phyloP scores from a whole-genome alignment of 2,329 filamentous ascomycete genomes.

The Colletotrichum spinosum region DNA sequence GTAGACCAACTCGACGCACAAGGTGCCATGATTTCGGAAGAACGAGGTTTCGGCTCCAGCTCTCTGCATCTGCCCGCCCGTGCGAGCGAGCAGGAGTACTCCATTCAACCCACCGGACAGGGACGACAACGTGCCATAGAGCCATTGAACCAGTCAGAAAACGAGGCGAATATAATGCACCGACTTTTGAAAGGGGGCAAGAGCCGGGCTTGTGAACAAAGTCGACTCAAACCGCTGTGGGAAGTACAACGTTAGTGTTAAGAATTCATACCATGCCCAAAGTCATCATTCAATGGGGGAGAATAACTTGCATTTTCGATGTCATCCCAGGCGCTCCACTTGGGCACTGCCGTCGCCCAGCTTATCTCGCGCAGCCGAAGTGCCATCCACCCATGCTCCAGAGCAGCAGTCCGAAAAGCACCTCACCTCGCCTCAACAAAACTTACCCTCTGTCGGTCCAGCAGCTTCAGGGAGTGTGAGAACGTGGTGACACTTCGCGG shows the following conservation, averaged over 20 bases:
- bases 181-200: constrained; percentile 11
- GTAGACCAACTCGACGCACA: neutral
- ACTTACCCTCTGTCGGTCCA: neutral
- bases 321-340: constrained; percentile 23
- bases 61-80: constrained; percentile 8
- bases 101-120: constrained; percentile 10
- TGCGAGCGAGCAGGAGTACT: neutral
- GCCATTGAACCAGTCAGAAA: constrained; percentile 12
- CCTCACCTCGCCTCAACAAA: constrained; percentile 30
- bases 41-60: constrained; percentile 5
- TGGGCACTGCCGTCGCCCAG: constrained; percentile 18
- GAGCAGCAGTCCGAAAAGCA: neutral
- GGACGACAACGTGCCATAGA: constrained; percentile 1
- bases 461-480: constrained; percentile 26
- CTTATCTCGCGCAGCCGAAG: constrained; percentile 28
- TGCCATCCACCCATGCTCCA: neutral
- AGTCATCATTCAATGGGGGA: no score
- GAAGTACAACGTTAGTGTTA: constrained; percentile 11
- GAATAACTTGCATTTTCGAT: neutral
- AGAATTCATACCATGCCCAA: constrained; percentile 12
- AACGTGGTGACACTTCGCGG: constrained; percentile 29
- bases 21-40: no score
- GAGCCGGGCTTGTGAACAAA: neutral
- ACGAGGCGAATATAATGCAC: constrained; percentile 9
- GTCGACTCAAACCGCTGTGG: neutral